Conservation (phyloP, 2,329 filamentous ascomycete species). For the Teratosphaeria viscida region DNA sequence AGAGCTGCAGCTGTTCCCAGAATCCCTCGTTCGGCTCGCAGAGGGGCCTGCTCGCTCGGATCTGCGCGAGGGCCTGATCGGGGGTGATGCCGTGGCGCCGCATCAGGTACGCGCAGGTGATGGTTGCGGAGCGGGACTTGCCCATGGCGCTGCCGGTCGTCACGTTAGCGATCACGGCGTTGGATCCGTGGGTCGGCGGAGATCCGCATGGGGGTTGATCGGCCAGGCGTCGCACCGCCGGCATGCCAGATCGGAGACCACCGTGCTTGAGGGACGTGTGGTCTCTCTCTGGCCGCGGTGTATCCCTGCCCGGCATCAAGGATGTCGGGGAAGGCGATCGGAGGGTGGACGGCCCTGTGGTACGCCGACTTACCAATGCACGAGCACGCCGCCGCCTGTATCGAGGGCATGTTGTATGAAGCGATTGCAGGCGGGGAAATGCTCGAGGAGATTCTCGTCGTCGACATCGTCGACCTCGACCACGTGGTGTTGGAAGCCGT, state of each 20-base stretch:
- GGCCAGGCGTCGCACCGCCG: not conserved
- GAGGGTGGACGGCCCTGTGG: too few species aligned
- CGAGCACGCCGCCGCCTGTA: slow-evolving; percentile 50
- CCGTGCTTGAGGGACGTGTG: too few species aligned
- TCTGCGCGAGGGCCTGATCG: slow-evolving; percentile 56
- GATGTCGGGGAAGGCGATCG: too few species aligned
- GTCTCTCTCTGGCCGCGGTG: too few species aligned
- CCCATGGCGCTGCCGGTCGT: slow-evolving; percentile 66
- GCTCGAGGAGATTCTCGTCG: slow-evolving; percentile 73
- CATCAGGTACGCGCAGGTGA: slow-evolving; percentile 77
- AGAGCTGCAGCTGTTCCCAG: slow-evolving; percentile 77
- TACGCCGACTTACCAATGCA: slow-evolving; percentile 54
- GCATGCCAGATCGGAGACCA: not conserved
- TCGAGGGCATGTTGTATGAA: slow-evolving; percentile 75
- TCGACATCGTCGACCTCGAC: slow-evolving; percentile 87
- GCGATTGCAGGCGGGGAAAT: slow-evolving; percentile 65
- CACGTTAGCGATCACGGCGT: not conserved
- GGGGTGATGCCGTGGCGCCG: slow-evolving; percentile 41
- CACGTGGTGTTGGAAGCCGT: slow-evolving; percentile 54
- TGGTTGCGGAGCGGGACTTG: slow-evolving; percentile 81
- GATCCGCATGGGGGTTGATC: slow-evolving; percentile 25
- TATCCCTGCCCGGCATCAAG: too few species aligned
- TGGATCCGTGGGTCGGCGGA: slow-evolving; percentile 2
- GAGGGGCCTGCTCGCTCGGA: slow-evolving; percentile 61
- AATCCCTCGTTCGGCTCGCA: slow-evolving; percentile 89